Evolutionary conservation across 176 grass and related monocot genomes (phyloP), one percentile per base, ranked within the genome.

Genomic region (Oryza nivara): DNA sequence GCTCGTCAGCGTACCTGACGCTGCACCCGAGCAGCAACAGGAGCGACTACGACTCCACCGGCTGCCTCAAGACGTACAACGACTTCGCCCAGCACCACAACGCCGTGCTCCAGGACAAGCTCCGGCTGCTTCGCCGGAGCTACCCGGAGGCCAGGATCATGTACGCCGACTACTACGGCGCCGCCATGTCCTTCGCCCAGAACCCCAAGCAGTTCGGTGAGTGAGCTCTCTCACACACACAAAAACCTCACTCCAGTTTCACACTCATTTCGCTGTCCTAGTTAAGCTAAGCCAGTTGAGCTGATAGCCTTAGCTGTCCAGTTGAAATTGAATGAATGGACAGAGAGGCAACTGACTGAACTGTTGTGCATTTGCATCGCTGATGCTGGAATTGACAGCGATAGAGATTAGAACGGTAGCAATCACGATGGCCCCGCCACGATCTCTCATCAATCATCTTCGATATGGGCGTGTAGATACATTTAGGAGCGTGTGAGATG

Each of bases 111-210:
- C 92, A 81, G 67, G 68, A 67, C 76, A 85, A 88, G 44, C 88
- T 97, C 65, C 80, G 48, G 30, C 68, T 41, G 76, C 88, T 97
- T 0, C 90, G 89, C 74, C 65, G 14, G 47, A 97, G 77, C 67
- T 94, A 97, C 82, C 90, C 86, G 25, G 30, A 32, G 70, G 82
- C 90, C 4, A 85, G 90, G 75, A 91, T 97, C 72, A 82, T 92
- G 79, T 97, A 94, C 82, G 92, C 94, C 32, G 94, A 97, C 85
- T 94, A 91, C 88, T 97, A 92, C 48, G 94, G 94, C 61, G 91
- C 94, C 10, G 89, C 91, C 60, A 93, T 97, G 92, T 75, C 89
- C 71, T 97, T 97, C 69, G 68, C 84, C 63, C 78, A 86, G 70
- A 84, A 90, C 67, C 94, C 94, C 74, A 92, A 93, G 77, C 81